Evolutionary conservation across 1,284 basidiomycete genomes (phyloP).

Genomic region (Heterobasidion parviporum): DNA sequence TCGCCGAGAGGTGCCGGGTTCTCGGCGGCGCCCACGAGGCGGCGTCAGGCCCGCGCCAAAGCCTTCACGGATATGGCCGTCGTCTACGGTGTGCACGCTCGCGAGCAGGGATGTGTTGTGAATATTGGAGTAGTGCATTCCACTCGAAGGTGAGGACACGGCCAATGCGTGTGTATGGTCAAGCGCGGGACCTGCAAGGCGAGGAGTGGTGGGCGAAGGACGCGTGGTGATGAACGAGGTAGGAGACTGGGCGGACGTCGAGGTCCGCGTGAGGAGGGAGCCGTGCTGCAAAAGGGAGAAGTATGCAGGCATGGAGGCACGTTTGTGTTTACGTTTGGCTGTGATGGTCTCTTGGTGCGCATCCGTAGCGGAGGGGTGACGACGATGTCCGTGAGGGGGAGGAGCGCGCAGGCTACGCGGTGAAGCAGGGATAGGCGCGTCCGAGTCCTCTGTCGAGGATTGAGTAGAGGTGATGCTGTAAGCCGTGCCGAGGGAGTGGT

Average conservation of each 20-base stretch:
- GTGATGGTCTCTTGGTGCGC: conserved; percentile 28
- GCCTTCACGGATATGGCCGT: neutral
- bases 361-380: conserved; percentile 13
- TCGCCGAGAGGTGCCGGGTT: conserved; percentile 24
- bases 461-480: conserved; percentile 32
- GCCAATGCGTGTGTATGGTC: conserved; percentile 18
- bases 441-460: conserved; percentile 36
- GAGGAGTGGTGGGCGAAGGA: conserved; percentile 24
- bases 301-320: conserved; percentile 67
- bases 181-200: conserved; percentile 20
- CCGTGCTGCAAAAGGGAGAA: conserved; percentile 52
- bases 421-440: conserved; percentile 12
- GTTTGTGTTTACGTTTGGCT: conserved; percentile 53
- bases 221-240: conserved; percentile 29
- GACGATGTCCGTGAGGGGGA: conserved; percentile 13
- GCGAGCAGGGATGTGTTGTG: conserved; percentile 12
- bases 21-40: conserved; percentile 41
- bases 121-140: neutral
- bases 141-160: neutral
- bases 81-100: conserved; percentile 12
- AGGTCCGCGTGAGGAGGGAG: conserved; percentile 14
- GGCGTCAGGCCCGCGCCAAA: conserved; percentile 19
- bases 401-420: conserved; percentile 22
- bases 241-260: conserved; percentile 38
- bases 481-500: conserved; percentile 32